phyloP scores from a whole-genome alignment of 768 basidiomycete species.

The Mycena belliarum region DNA sequence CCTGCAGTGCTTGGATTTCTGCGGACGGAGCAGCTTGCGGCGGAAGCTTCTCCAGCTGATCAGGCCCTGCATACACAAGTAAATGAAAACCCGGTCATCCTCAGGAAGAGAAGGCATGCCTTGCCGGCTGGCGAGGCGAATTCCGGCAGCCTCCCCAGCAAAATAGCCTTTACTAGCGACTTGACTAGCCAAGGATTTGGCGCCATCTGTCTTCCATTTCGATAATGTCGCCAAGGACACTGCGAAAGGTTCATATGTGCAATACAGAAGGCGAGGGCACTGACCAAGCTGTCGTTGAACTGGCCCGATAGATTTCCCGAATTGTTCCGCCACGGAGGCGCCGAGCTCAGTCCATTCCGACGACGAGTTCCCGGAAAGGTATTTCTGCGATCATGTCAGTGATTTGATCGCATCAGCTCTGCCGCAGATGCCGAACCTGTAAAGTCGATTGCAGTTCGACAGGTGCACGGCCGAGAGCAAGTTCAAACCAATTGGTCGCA shows the following conservation, averaged over 20 bases:
- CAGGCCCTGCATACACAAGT: conserved; percentile 41
- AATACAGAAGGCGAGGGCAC: conserved; percentile 22
- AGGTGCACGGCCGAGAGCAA: conserved; percentile 86
- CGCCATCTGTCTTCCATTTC: conserved; percentile 74
- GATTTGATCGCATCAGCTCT: background rate
- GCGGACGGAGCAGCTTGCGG: conserved; percentile 57
- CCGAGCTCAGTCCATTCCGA: conserved; percentile 85
- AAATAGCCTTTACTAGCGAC: conserved; percentile 91
- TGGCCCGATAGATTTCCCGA: conserved; percentile 78
- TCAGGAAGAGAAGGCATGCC: conserved; percentile 42
- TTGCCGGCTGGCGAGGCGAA: conserved; percentile 66
- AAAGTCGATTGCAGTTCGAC: conserved; percentile 90
- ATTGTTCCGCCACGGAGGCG: conserved; percentile 85
- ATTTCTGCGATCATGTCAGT: conserved; percentile 59
- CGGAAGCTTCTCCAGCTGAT: conserved; percentile 61
- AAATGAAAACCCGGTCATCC: background rate
- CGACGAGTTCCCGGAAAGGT: conserved; percentile 75
- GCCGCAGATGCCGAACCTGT: conserved; percentile 55
- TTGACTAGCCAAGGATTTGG: conserved; percentile 81
- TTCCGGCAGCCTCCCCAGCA: conserved; percentile 81
- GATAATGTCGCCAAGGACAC: conserved; percentile 57
- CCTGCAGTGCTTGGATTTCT: conserved; percentile 68
- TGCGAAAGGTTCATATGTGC: conserved; percentile 26
- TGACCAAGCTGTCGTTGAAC: conserved; percentile 75
- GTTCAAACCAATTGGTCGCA: conserved; percentile 81